Conservation (phyloP, 164 flowering plant species). For the Magnolia officinalis region DNA sequence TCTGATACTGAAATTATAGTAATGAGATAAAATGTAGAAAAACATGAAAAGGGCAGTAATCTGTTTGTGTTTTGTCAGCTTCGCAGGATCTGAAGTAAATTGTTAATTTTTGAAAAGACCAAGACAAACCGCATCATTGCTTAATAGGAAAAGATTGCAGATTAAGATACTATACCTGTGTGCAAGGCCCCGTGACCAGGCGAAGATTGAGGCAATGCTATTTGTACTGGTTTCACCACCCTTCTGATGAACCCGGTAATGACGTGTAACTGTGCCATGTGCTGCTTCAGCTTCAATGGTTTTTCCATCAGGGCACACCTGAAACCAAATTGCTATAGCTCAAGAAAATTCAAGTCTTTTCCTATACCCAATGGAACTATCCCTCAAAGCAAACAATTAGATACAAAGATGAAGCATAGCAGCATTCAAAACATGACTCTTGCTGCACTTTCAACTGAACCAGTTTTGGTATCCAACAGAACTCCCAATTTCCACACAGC, state of each 20-base stretch:
- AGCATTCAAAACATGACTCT: too few relatives aligned
- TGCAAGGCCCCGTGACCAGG: slow-evolving; percentile 96
- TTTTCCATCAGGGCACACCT: slow-evolving; percentile 99
- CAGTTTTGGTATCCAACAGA: too few relatives aligned
- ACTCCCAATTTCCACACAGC: too few relatives aligned
- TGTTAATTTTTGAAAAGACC: neutral
- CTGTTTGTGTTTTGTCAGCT: neutral
- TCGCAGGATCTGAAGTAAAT: neutral
- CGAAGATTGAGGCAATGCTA: slow-evolving; percentile 98
- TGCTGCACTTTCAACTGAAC: too few relatives aligned
- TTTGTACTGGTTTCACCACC: slow-evolving; percentile 99
- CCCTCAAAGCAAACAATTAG: too few relatives aligned
- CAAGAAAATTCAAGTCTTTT: too few relatives aligned
- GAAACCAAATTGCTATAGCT: slow-evolving; percentile 2
- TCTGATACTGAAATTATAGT: too few relatives aligned
- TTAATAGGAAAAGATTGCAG: neutral
- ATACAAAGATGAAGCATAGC: too few relatives aligned
- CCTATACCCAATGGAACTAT: too few relatives aligned
- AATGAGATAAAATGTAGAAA: too few relatives aligned
- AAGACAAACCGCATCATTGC: neutral
- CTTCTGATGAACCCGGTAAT: slow-evolving; percentile 90
- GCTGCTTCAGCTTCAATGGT: slow-evolving; percentile 99
- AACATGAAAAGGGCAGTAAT: neutral
- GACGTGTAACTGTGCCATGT: slow-evolving; percentile 98
- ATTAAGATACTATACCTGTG: slow-evolving; percentile 53